Evolutionary conservation across 371 early-diverging fungal genomes (phyloP), one percentile per base, ranked within the genome.

Genomic region (Parasitella parasitica): DNA sequence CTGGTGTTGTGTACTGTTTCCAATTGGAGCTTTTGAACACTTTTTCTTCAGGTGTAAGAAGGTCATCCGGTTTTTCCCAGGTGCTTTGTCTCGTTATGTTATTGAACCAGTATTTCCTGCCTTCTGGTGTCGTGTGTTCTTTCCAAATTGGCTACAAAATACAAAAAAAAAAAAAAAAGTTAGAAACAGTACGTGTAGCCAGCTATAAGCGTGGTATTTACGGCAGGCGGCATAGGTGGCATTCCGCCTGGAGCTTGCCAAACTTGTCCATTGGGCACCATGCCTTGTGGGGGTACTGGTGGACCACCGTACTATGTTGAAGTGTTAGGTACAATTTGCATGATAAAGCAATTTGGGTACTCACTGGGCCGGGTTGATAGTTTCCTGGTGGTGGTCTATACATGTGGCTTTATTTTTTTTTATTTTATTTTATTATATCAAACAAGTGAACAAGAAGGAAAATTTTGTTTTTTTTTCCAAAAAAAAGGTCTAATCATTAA

Each of bases 41-140:
- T 64, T 77, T 74, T 86, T 97, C 96, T 63, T 87, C 85, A 18
- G 88, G 86, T 3, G 94, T 88, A 71, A 93, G 90, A 12, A 97
- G 83, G 62, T 92, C 96, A 58, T 92, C 91, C 15, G 98, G 98
- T 72, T 96, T 96, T 63, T 97, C 95, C 97, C 97, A 97, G 6
- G 88, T 86, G 56, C 90, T 94, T 66, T 84, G 81, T 64, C 88
- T 86, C 15, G 97, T 94, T 12, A 73, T 64, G 24, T 82, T 78
- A 68, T 97, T 94, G 80, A 80, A 94, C 77, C 92, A 97, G 75
- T 97, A 96, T 26, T 79, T 82, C 50, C 89, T 82, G 15, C 95
- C 95, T 75, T 94, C 94, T 24, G 89, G 79, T 48, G 89, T 88
- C 20, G 81, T 84, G 68, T 90, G 89, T 60, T 90, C 90, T 15